A percentile compares a stretch with the other conserved stretches of the same genome.
Evolutionary conservation across 306 rosid species (phyloP).

Genomic region (Hylodesmum podocarpum): DNA sequence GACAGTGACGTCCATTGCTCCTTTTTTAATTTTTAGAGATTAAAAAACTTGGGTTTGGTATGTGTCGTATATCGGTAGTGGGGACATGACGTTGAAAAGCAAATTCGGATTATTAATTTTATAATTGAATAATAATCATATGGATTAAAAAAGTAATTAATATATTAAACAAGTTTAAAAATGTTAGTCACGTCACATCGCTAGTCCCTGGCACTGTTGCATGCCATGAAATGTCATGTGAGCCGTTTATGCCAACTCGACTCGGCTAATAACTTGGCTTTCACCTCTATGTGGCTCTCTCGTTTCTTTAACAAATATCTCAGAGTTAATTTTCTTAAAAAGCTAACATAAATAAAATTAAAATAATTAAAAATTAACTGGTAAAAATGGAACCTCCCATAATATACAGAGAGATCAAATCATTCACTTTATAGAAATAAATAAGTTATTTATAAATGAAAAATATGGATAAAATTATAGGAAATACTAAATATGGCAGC

Average conservation of each 20-base stretch:
- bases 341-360: too few relatives aligned
- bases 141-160: background rate
- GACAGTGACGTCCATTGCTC: background rate
- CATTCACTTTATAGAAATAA: too few relatives aligned
- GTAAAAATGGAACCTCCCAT: too few relatives aligned
- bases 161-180: conserved; percentile 1
- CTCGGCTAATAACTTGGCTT: background rate
- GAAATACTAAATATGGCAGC: too few relatives aligned
- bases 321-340: background rate
- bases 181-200: conserved; percentile 18
- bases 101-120: background rate
- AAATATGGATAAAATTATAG: too few relatives aligned
- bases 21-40: background rate
- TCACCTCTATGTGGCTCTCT: background rate
- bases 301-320: background rate
- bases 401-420: too few relatives aligned
- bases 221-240: background rate
- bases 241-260: background rate
- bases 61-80: background rate
- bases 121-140: background rate
- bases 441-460: too few relatives aligned
- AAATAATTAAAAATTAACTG: too few relatives aligned
- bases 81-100: conserved; percentile 18
- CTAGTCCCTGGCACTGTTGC: background rate
- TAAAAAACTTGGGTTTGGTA: background rate